Percentiles rank a stretch among this genome's conserved stretches.
Evolutionary conservation across 306 rosid genomes (phyloP).

Genomic region (Trifolium repens): DNA sequence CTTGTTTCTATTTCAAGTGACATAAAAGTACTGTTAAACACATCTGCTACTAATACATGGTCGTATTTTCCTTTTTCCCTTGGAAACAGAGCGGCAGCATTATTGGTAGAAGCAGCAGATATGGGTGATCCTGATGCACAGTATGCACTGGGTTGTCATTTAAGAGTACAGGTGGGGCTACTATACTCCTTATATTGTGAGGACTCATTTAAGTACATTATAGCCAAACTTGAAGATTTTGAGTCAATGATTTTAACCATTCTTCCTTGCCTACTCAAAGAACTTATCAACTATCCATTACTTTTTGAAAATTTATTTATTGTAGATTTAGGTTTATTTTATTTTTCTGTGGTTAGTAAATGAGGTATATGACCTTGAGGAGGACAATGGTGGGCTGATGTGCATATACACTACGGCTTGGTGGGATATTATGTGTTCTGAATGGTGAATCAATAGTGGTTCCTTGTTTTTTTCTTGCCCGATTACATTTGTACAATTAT

Average conservation of each 20-base stretch:
- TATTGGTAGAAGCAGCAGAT: slow-evolving; percentile 91
- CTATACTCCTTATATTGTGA: slow-evolving; percentile 16
- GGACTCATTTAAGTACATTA: slow-evolving; percentile 26
- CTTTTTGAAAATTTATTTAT: slow-evolving; percentile 5
- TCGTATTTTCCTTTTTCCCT: slow-evolving; percentile 19
- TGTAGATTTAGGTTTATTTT: slow-evolving; percentile 22
- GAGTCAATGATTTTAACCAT: slow-evolving; percentile 6
- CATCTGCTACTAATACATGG: not conserved
- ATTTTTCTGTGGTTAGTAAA: not conserved
- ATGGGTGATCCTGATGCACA: slow-evolving; percentile 94
- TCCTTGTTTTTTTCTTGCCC: slow-evolving; percentile 25
- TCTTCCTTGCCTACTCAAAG: slow-evolving; percentile 24
- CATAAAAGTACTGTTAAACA: not conserved
- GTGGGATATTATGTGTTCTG: not conserved
- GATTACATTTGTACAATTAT: slow-evolving; percentile 19
- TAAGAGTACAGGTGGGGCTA: slow-evolving; percentile 77
- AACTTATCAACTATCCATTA: not conserved
- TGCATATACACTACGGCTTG: not conserved
- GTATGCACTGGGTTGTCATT: slow-evolving; percentile 79
- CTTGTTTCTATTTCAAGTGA: slow-evolving; percentile 5
- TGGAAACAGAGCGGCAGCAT: slow-evolving; percentile 78
- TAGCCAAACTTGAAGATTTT: slow-evolving; percentile 9
- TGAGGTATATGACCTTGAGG: slow-evolving; percentile 31
- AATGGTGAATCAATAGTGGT: slow-evolving; percentile 4
- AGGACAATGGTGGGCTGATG: slow-evolving; percentile 2